Percentiles rank a stretch among this genome's conserved stretches.
phyloP scores from a whole-genome alignment of 2,329 filamentous ascomycete species.

The Colletotrichum cuscutae region DNA sequence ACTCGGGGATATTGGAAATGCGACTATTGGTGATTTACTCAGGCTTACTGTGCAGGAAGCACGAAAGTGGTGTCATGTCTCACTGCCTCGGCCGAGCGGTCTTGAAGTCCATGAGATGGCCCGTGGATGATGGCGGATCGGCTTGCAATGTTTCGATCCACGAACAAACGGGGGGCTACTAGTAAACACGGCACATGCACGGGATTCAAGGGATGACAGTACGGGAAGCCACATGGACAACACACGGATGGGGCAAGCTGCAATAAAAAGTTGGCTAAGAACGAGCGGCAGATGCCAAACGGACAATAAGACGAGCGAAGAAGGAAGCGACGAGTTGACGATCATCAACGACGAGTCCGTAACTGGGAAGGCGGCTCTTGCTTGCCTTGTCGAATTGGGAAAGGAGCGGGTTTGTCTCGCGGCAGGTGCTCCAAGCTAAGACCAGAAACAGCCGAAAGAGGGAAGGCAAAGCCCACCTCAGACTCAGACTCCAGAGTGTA shows the following conservation, averaged over 20 bases:
- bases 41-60: background rate
- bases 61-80: conserved; percentile 3
- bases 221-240: conserved; percentile 26
- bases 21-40: conserved; percentile 3
- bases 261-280: too few species aligned
- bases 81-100: background rate
- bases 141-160: background rate
- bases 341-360: background rate
- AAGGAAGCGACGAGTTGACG: background rate
- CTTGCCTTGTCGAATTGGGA: background rate
- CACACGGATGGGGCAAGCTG: background rate
- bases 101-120: too few species aligned
- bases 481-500: background rate
- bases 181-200: background rate
- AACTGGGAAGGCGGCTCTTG: background rate
- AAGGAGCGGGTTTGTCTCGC: background rate
- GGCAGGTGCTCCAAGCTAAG: background rate
- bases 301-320: background rate
- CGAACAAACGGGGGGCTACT: background rate
- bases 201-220: conserved; percentile 1
- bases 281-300: too few species aligned
- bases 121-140: background rate
- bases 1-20: background rate
- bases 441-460: background rate
- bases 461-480: background rate